Evolutionary conservation across 2,329 filamentous ascomycete genomes (phyloP).

Genomic region (Cercospora sp.): DNA sequence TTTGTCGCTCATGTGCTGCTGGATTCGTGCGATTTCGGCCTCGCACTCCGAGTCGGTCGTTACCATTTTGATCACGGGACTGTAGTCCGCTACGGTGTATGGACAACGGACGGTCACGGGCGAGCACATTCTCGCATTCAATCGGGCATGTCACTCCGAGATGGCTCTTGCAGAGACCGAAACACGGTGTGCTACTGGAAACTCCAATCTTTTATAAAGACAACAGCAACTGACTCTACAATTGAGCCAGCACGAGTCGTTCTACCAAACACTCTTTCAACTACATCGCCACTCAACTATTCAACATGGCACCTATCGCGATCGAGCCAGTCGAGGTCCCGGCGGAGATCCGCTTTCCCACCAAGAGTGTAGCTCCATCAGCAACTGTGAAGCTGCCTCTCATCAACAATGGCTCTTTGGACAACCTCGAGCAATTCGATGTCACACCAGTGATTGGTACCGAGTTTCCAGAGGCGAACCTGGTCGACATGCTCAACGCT

Average conservation of each 20-base stretch:
- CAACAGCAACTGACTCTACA: not conserved
- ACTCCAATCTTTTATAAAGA: not conserved
- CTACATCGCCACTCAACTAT: not conserved
- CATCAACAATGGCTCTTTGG: not conserved
- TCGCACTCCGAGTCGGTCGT: not conserved
- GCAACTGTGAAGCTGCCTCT: conserved; percentile 6
- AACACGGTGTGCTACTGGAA: not conserved
- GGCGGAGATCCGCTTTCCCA: not conserved
- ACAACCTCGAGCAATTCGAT: conserved; percentile 35
- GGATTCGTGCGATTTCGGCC: not conserved
- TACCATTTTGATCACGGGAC: not conserved
- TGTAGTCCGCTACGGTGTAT: not conserved
- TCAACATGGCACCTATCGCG: conserved; percentile 3
- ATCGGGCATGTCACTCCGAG: not conserved
- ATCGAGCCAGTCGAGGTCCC: not conserved
- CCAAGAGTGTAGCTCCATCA: not conserved
- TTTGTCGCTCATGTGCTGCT: not conserved
- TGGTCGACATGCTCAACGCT: conserved; percentile 59
- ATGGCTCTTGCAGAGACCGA: not conserved
- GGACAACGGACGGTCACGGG: not conserved
- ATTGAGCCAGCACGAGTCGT: not conserved
- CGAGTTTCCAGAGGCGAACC: conserved; percentile 59
- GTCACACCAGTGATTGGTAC: conserved; percentile 57
- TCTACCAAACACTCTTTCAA: not conserved
- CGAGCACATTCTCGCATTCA: not conserved